Evolutionary conservation across 345 rosid genomes (phyloP).

Genomic region (Euphorbia peplus): DNA sequence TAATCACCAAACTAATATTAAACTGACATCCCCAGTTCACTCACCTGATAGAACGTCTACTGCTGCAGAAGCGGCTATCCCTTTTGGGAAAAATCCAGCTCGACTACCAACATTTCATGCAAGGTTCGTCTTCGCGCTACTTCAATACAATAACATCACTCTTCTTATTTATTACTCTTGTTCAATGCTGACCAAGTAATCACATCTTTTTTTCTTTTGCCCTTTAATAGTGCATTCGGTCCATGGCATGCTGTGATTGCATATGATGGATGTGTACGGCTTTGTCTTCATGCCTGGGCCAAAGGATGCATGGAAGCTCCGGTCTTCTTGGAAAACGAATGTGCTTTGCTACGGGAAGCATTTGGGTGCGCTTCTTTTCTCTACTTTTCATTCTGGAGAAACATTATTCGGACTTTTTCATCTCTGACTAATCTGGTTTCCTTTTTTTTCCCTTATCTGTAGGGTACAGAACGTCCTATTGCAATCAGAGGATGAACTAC

Average conservation of each 20-base stretch:
- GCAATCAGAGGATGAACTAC: slow-evolving; percentile 92
- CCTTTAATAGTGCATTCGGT: slow-evolving; percentile 63
- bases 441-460: slow-evolving; percentile 3
- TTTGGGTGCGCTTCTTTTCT: slow-evolving; percentile 59
- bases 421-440: slow-evolving; percentile 9
- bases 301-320: slow-evolving; percentile 99
- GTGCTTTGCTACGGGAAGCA: slow-evolving; percentile 76
- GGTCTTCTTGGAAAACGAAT: slow-evolving; percentile 87
- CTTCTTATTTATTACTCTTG: neutral
- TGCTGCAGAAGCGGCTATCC: slow-evolving; percentile 47
- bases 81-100: slow-evolving; percentile 59
- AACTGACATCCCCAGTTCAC: slow-evolving; percentile 27
- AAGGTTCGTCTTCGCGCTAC: slow-evolving; percentile 34
- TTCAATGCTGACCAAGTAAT: slow-evolving; percentile 2
- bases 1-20: slow-evolving; percentile 28
- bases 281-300: slow-evolving; percentile 99
- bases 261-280: slow-evolving; percentile 94
- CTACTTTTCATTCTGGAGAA: neutral
- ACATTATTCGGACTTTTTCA: neutral
- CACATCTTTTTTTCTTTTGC: neutral
- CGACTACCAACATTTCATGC: slow-evolving; percentile 93
- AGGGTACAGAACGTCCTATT: slow-evolving; percentile 76
- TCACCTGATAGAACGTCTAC: slow-evolving; percentile 46
- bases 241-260: slow-evolving; percentile 98
- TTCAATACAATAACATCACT: neutral